phyloP scores from a whole-genome alignment of 805 yeast species.

The Myxozyma mucilagina region DNA sequence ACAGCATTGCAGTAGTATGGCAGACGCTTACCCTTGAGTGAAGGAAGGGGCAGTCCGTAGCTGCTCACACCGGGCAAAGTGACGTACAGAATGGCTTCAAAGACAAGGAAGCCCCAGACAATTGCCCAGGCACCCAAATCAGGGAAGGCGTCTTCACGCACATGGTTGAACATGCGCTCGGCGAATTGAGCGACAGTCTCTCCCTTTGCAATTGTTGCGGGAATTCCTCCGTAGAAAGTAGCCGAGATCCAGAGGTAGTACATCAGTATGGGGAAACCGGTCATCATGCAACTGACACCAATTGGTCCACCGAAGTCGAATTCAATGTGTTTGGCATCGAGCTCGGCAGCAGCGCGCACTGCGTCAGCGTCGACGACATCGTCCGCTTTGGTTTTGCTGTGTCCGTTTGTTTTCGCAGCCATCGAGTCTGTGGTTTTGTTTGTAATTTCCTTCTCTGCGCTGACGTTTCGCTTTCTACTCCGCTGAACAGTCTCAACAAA shows the following conservation, averaged over 20 bases:
- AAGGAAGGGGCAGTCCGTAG: slow-evolving; percentile 88
- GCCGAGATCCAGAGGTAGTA: slow-evolving; percentile 95
- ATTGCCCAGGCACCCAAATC: slow-evolving; percentile 60
- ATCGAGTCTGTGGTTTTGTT: background rate
- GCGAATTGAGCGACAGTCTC: slow-evolving; percentile 50
- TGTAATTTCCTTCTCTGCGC: background rate
- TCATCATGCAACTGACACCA: slow-evolving; percentile 89
- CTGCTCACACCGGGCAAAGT: slow-evolving; percentile 93
- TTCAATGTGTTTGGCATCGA: slow-evolving; percentile 35
- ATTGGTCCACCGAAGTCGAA: slow-evolving; percentile 92
- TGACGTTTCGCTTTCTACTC: background rate
- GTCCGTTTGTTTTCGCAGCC: background rate
- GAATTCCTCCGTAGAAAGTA: slow-evolving; percentile 68
- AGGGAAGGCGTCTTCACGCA: slow-evolving; percentile 44
- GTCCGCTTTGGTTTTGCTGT: too few species aligned
- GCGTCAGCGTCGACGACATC: too few species aligned
- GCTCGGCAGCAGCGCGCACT: background rate
- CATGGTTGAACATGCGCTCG: slow-evolving; percentile 38
- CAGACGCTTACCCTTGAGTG: slow-evolving; percentile 74
- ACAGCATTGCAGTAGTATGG: slow-evolving; percentile 94
- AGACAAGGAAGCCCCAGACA: slow-evolving; percentile 65
- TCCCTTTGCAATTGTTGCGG: slow-evolving; percentile 65
- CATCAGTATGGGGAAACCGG: slow-evolving; percentile 91
- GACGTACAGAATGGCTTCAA: slow-evolving; percentile 74
- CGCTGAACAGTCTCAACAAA: slow-evolving; percentile 20